These are phyloP conservation scores for Cystobasidiaceae sp. DNA, from an alignment of 1,284 basidiomycete genomes.

Conservation along the genomic window DNA sequence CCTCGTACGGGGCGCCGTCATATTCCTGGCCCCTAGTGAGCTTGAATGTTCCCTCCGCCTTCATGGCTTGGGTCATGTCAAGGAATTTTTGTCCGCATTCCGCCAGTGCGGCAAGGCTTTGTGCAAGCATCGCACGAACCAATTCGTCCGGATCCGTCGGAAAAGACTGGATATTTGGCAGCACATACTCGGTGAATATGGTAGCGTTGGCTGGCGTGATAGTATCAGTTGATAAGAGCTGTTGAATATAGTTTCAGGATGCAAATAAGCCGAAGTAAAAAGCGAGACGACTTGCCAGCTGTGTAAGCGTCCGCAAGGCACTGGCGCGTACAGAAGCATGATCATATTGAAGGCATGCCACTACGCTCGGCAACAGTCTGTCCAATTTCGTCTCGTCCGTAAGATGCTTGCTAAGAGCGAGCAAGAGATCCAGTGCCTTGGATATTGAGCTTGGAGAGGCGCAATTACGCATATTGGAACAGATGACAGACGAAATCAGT, in stretches of 20 bases:
- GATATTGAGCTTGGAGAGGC: slow-evolving; percentile 78
- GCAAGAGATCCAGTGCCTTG: slow-evolving; percentile 76
- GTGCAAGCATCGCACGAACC: slow-evolving; percentile 84
- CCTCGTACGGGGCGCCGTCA: slow-evolving; percentile 69
- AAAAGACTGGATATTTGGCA: slow-evolving; percentile 80
- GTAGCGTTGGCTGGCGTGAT: slow-evolving; percentile 79
- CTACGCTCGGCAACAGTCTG: slow-evolving; percentile 83
- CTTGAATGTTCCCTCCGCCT: slow-evolving; percentile 70
- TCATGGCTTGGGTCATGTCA: slow-evolving; percentile 85
- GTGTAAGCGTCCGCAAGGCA: slow-evolving; percentile 72
- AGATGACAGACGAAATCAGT: slow-evolving; percentile 74
- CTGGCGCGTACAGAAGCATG: slow-evolving; percentile 71
- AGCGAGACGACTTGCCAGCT: slow-evolving; percentile 61
- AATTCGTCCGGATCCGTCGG: slow-evolving; percentile 75
- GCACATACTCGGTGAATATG: slow-evolving; percentile 90
- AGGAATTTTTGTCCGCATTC: slow-evolving; percentile 77
- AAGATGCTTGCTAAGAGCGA: slow-evolving; percentile 74
- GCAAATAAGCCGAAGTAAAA: not conserved
- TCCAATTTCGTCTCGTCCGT: slow-evolving; percentile 95
- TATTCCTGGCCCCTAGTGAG: slow-evolving; percentile 64
- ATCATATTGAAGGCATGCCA: slow-evolving; percentile 82
- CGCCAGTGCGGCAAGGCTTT: slow-evolving; percentile 76
- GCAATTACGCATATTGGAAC: slow-evolving; percentile 86
- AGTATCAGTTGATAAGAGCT: slow-evolving; percentile 78
- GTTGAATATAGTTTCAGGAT: not conserved